Evolutionary conservation across 208 protist species (phyloP).

Genomic region (Leishmania major): DNA sequence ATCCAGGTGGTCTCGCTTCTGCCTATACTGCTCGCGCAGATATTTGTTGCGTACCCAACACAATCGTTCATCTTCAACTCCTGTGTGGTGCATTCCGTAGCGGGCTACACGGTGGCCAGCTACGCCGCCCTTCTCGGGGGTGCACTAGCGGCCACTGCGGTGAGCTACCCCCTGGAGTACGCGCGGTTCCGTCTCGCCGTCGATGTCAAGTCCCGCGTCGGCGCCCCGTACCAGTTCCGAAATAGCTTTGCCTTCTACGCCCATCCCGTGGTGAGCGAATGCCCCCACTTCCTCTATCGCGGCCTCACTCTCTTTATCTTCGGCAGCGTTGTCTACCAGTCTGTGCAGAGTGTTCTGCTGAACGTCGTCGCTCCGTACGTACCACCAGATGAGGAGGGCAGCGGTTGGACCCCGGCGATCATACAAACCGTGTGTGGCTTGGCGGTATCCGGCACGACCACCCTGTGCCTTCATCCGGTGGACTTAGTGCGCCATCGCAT

Average conservation of each 20-base stretch:
- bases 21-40: constrained; percentile 64
- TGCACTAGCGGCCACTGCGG: constrained; percentile 41
- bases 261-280: constrained; percentile 67
- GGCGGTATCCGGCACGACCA: constrained; percentile 54
- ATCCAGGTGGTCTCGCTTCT: constrained; percentile 76
- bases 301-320: constrained; percentile 71
- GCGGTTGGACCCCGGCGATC: constrained; percentile 39
- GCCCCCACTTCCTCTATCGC: constrained; percentile 72
- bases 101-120: constrained; percentile 47
- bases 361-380: constrained; percentile 42
- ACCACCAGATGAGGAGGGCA: constrained; percentile 44
- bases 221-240: constrained; percentile 62
- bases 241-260: constrained; percentile 78
- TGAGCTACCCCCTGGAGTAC: constrained; percentile 86
- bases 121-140: constrained; percentile 59
- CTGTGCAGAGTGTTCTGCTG: constrained; percentile 46
- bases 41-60: constrained; percentile 70
- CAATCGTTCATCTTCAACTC: constrained; percentile 62
- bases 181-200: constrained; percentile 81
- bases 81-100: constrained; percentile 32
- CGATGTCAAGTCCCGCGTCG: constrained; percentile 62
- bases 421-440: constrained; percentile 55
- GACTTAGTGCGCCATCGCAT: constrained; percentile 77
- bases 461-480: constrained; percentile 73
- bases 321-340: constrained; percentile 67